Evolutionary conservation across 441 rosid species (phyloP).

Genomic region (Syzygium malaccense): DNA sequence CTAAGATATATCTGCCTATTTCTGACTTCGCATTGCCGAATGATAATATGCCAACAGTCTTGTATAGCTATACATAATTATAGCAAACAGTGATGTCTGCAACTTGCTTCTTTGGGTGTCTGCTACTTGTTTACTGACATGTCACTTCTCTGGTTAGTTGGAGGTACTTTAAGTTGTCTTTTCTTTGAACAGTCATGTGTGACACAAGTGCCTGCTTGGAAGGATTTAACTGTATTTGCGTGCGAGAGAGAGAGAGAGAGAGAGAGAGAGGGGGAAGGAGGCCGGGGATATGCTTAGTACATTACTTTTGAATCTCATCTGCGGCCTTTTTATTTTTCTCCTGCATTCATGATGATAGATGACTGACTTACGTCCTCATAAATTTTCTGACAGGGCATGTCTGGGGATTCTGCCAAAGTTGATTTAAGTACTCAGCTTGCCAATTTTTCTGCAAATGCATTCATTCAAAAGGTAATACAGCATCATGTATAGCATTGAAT

Average conservation of each 20-base stretch:
- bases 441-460: slow-evolving; percentile 49
- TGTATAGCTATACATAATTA: background rate
- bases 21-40: background rate
- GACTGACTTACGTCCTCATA: background rate
- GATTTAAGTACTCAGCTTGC: slow-evolving; percentile 30
- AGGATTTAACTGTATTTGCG: background rate
- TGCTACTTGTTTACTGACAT: background rate
- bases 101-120: background rate
- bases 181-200: background rate
- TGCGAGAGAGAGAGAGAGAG: background rate
- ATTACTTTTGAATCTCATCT: background rate
- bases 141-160: background rate
- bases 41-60: background rate
- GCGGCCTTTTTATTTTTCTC: background rate
- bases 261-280: background rate
- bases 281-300: background rate
- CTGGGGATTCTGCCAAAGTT: slow-evolving; percentile 20
- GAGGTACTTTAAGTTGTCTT: background rate
- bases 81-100: background rate
- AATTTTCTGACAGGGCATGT: slow-evolving; percentile 21
- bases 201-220: background rate
- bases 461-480: slow-evolving; percentile 57
- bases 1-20: background rate
- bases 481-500: background rate
- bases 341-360: background rate